phyloP scores from a whole-genome alignment of 345 rosid genomes.

The Euclidium syriacum region DNA sequence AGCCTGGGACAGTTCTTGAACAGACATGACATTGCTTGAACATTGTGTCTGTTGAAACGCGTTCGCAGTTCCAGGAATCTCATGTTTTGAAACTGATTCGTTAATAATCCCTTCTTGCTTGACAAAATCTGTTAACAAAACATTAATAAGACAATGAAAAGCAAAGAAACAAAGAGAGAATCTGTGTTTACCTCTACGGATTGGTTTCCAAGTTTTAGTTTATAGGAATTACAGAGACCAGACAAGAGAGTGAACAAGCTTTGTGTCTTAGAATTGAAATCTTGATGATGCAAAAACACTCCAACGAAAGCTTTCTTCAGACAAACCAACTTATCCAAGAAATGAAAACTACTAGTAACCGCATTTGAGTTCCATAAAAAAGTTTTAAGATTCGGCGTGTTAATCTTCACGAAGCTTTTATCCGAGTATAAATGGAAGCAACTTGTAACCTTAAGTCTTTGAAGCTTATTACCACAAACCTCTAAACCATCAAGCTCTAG shows the following conservation, averaged over 20 bases:
- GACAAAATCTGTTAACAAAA: slow-evolving; percentile 51
- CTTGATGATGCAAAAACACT: slow-evolving; percentile 34
- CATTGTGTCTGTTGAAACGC: slow-evolving; percentile 43
- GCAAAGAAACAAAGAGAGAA: background rate
- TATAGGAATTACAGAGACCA: slow-evolving; percentile 39
- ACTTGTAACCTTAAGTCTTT: slow-evolving; percentile 44
- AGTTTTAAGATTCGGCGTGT: slow-evolving; percentile 38
- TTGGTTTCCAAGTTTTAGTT: slow-evolving; percentile 49
- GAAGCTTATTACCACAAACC: slow-evolving; percentile 38
- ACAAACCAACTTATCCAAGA: slow-evolving; percentile 40
- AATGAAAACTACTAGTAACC: slow-evolving; percentile 30
- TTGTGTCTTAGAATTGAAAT: slow-evolving; percentile 32
- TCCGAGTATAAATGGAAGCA: slow-evolving; percentile 49
- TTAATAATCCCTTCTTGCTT: slow-evolving; percentile 29
- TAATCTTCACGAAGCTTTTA: slow-evolving; percentile 47
- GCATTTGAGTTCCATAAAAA: slow-evolving; percentile 56
- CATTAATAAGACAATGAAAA: background rate
- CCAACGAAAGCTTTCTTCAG: slow-evolving; percentile 47
- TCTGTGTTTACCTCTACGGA: slow-evolving; percentile 54
- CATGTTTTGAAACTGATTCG: slow-evolving; percentile 44
- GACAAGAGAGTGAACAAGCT: slow-evolving; percentile 47
- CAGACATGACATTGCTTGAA: slow-evolving; percentile 49
- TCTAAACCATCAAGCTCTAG: slow-evolving; percentile 50
- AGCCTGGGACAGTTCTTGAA: slow-evolving; percentile 56
- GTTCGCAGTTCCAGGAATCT: slow-evolving; percentile 53